Evolutionary conservation across 73 alveolate species (phyloP).

Genomic region (Breviolum minutum): DNA sequence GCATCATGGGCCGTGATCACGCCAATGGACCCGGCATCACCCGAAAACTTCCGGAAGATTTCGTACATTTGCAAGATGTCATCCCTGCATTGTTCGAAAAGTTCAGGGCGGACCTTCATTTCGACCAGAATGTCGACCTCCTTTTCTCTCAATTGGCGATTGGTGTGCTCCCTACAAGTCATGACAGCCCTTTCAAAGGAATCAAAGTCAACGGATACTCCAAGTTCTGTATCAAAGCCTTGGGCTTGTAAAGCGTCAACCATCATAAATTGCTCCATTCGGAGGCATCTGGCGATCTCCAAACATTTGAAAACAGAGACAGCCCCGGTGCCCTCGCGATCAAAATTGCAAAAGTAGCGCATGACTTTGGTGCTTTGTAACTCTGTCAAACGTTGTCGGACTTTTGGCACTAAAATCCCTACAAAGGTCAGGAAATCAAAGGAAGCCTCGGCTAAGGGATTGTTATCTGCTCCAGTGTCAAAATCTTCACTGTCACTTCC

Average conservation of each 20-base stretch:
- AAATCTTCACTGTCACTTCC: slow-evolving; percentile 70
- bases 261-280: slow-evolving; percentile 70
- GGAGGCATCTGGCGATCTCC: slow-evolving; percentile 78
- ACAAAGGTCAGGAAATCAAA: slow-evolving; percentile 80
- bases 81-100: slow-evolving; percentile 71
- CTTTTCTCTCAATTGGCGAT: slow-evolving; percentile 65
- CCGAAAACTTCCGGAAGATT: slow-evolving; percentile 44
- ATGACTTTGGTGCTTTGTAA: slow-evolving; percentile 76
- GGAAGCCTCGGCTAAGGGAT: neutral
- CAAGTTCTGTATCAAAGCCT: neutral
- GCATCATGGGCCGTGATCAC: slow-evolving; percentile 72
- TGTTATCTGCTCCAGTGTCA: slow-evolving; percentile 15
- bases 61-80: slow-evolving; percentile 57
- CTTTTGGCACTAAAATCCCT: slow-evolving; percentile 67
- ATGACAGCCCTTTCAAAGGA: slow-evolving; percentile 52
- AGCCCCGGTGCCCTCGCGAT: slow-evolving; percentile 73
- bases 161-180: slow-evolving; percentile 78
- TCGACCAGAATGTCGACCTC: slow-evolving; percentile 65
- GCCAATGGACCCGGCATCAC: slow-evolving; percentile 67
- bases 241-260: slow-evolving; percentile 36
- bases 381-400: slow-evolving; percentile 74
- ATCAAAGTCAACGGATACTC: slow-evolving; percentile 38
- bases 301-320: slow-evolving; percentile 54
- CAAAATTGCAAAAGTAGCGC: slow-evolving; percentile 89
- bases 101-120: slow-evolving; percentile 33